Conservation (phyloP, 1,284 basidiomycete genomes). For the Sutorius eximius region DNA sequence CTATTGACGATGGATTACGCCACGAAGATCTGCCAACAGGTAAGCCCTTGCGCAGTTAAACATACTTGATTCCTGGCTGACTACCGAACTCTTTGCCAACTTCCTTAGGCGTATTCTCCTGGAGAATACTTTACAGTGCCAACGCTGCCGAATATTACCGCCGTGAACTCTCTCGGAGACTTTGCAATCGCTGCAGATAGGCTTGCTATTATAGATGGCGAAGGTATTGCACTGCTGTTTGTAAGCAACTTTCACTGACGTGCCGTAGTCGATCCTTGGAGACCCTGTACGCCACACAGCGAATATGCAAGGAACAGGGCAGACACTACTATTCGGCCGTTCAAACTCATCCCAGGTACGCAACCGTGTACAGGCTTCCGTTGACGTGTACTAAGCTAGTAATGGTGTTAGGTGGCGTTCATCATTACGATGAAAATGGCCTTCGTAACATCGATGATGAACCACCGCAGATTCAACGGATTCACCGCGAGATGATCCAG, state of each 20-base stretch:
- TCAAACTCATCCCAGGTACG: constrained; percentile 86
- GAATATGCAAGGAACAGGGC: constrained; percentile 67
- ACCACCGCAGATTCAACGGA: constrained; percentile 75
- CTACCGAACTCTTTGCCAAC: neutral
- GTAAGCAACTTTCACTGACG: neutral
- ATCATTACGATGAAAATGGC: constrained; percentile 91
- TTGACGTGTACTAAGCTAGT: constrained; percentile 1
- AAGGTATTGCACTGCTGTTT: constrained; percentile 46
- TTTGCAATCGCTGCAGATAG: constrained; percentile 75
- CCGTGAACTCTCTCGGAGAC: constrained; percentile 78
- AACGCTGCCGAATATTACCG: constrained; percentile 70
- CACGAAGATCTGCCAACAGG: constrained; percentile 79
- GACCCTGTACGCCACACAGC: constrained; percentile 84
- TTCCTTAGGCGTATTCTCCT: constrained; percentile 68
- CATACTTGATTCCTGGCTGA: neutral
- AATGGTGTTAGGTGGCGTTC: constrained; percentile 64
- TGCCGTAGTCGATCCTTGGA: constrained; percentile 81
- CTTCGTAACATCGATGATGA: constrained; percentile 65
- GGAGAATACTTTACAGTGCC: constrained; percentile 79
- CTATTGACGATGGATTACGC: constrained; percentile 76
- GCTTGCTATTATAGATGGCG: constrained; percentile 85
- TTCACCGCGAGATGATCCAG: constrained; percentile 77
- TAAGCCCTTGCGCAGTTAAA: constrained; percentile 23
- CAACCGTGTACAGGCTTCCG: constrained; percentile 5
- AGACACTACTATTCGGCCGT: constrained; percentile 76